These are phyloP conservation scores for Arthromyces matolae DNA, from an alignment of 768 basidiomycete genomes.

Conservation along the genomic window DNA sequence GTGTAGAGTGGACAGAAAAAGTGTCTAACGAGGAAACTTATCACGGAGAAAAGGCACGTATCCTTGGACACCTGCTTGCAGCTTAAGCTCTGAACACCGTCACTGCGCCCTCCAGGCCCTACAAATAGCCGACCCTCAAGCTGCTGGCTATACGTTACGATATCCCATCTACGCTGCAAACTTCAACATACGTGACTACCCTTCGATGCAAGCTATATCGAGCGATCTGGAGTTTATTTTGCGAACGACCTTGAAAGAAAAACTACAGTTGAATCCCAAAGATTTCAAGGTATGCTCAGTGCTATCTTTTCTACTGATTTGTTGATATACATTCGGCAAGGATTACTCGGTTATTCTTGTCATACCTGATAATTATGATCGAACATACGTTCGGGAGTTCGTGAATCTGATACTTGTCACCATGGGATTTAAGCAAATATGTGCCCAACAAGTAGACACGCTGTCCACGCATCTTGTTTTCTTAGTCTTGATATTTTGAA, in stretches of 20 bases:
- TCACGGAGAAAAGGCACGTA: constrained; percentile 66
- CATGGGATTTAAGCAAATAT: constrained; percentile 92
- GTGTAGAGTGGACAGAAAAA: constrained; percentile 78
- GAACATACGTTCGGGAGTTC: constrained; percentile 77
- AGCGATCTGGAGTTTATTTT: constrained; percentile 78
- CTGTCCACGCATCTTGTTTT: not conserved
- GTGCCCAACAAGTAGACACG: constrained; percentile 75
- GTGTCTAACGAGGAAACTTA: constrained; percentile 47
- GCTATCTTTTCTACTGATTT: not conserved
- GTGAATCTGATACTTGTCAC: constrained; percentile 65
- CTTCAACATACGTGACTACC: constrained; percentile 82
- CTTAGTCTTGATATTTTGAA: not conserved
- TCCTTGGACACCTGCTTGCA: not conserved
- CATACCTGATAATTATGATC: constrained; percentile 89
- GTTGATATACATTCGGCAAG: constrained; percentile 35
- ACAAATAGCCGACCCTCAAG: constrained; percentile 62
- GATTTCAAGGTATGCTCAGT: constrained; percentile 56
- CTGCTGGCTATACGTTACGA: constrained; percentile 66
- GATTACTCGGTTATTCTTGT: constrained; percentile 85
- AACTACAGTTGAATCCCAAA: constrained; percentile 45
- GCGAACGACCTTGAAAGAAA: constrained; percentile 54
- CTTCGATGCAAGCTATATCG: constrained; percentile 61
- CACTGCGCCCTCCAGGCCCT: constrained; percentile 48
- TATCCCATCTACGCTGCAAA: constrained; percentile 81
- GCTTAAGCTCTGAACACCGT: not conserved